These are phyloP conservation scores for Rubus idaeus DNA, from an alignment of 306 rosid species.

Conservation along the genomic window DNA sequence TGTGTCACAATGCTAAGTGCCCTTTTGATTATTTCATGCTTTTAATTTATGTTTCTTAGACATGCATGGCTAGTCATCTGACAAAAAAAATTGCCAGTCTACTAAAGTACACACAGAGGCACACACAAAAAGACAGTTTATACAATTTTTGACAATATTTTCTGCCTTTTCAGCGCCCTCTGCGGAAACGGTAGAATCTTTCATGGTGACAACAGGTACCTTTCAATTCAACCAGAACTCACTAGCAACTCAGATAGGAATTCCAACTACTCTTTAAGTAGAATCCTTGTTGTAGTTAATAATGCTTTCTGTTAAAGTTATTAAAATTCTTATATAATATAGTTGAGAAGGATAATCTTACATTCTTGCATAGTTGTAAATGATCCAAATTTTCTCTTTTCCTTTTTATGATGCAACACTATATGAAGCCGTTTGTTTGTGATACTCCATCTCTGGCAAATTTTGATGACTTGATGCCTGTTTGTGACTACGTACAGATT, in stretches of 20 bases:
- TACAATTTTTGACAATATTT: not conserved
- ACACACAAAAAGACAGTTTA: not conserved
- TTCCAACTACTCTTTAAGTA: no score
- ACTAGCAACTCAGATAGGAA: no score
- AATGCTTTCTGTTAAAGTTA: not conserved
- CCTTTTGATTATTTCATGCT: not conserved
- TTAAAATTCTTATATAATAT: not conserved
- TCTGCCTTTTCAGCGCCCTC: slow-evolving; percentile 60
- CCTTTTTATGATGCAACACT: not conserved
- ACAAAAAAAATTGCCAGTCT: not conserved
- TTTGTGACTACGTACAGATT: not conserved
- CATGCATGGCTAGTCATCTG: not conserved
- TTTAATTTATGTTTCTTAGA: not conserved
- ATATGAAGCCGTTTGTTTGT: not conserved
- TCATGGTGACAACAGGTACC: slow-evolving; percentile 1
- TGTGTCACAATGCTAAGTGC: not conserved
- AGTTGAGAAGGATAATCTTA: not conserved
- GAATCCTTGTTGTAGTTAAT: slow-evolving; percentile 2
- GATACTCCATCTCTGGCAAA: not conserved
- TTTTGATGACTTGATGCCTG: not conserved
- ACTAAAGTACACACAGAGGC: not conserved
- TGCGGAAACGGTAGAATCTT: slow-evolving; percentile 45
- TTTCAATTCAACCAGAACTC: slow-evolving; percentile 25
- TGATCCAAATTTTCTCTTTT: not conserved
- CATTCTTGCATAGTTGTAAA: not conserved